Base-by-base conservation (phyloP, 73 alveolate genomes). In the Paramecium pentaurelia region DNA sequence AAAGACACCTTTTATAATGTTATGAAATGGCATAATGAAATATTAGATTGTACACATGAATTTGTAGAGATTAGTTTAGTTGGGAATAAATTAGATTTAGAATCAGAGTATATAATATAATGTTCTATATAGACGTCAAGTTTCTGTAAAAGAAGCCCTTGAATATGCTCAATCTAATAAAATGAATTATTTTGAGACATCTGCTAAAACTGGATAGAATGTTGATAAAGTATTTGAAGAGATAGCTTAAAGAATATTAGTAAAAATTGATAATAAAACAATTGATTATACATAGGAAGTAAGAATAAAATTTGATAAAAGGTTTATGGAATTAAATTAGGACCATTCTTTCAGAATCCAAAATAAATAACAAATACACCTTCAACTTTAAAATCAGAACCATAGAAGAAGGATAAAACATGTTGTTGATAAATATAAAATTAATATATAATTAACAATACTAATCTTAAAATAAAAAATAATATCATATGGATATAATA, bases 191-290 rank as follows among this genome's bases (percentile, higher is more conserved):
- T 95, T 93, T 1, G 98, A 96, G 49, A 94, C 98, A 16, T 93
- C 96, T 3, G 98, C 98, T 8, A 96, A 94, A 71, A 94, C 97
- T 37, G 95, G 96, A 37, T 51, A 92, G 51, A 96, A 96, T 89
- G 95, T 96, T 10, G 98, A 96, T 86, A 88, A 93, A 90, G 91
- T 84, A 49, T 80, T 80, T 80, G 91, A 80, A 7, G 77, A 80
- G 20, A 80, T 47, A 49, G 91, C 91, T 44, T 18, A 80, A 49
- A 80, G 91, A 80, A 80, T 80, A 80, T 32, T 47, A 27, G 49
- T 45, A 49, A 80, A 75, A 44, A 42, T 80, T 42, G 73, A 80
- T 3, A 80, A 36, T 40, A 80, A 44, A n/a, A 32, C 34, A 18
- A 42, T 80, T 8, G 91, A 80, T 80, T 80, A 37, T 80, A 80